Base-by-base conservation (phyloP, 352 stramenopile genomes). In the Phytopythium vexans region DNA sequence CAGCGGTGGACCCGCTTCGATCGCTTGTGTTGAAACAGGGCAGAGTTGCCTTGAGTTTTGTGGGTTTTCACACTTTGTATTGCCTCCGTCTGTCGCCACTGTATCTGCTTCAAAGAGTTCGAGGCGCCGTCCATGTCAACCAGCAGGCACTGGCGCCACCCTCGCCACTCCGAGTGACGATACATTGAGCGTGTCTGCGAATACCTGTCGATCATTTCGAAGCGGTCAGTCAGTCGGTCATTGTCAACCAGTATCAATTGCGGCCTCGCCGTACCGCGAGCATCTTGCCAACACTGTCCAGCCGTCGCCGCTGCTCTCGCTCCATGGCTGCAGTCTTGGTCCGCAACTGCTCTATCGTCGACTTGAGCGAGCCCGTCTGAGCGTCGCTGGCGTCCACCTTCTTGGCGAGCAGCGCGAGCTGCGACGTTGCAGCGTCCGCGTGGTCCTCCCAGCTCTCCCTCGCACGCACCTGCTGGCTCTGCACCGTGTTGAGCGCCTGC, bases 281-380 rank as follows among this genome's bases (percentile, higher is more conserved):
- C 74, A 88, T 89, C 16, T 82, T 86, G 56, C 66, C 77, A 49
- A 90, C 74, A 50, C 81, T 89, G 48, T 90, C 80, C 80, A 90
- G 89, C 5, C 82, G 66, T 43, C 71, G 68, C 2, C 76, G 65
- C 49, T 92, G 77, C 43, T 90, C 77, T 40, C 73, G 86, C 60
- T 92, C 82, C 56, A 92, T 70, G 2, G 61, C 54, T 15, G 60
- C 34, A 45, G 60, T 79, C 51, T 83, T 88, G 15, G 61, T 52
- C n/a, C 70, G 68, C 10, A 88, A 41, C 37, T 86, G 68, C n/a
- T 89, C 75, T 1, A 88, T 54, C 8, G 52, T 49, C 4, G 44
- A 38, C 16, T 62, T 69, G 34, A 83, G 64, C 3, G 64, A 46
- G 21, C 54, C 69, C 33, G 62, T 58, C 34, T 85, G 69, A 0